A percentile compares a stretch with the other conserved stretches of the same genome.
Evolutionary conservation across 208 protist species (phyloP).

Genomic region (Novymonas esmeraldas): DNA sequence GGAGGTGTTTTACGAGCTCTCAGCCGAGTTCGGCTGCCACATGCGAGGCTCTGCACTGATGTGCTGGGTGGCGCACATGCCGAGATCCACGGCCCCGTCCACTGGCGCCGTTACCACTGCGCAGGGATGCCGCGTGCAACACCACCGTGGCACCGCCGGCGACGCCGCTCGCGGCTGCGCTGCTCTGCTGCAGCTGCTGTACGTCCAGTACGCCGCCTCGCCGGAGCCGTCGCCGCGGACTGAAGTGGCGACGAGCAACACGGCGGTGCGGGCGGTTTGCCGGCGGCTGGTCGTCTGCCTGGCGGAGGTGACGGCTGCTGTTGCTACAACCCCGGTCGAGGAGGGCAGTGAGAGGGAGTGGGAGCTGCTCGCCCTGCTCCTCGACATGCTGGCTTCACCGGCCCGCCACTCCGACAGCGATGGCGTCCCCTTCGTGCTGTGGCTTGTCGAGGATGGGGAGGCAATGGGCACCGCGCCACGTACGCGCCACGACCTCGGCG

Average conservation of each 20-base stretch:
- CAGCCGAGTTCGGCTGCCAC: neutral
- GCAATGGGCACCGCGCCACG: neutral
- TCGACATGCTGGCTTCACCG: neutral
- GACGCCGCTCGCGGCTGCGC: neutral
- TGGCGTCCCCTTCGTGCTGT: neutral
- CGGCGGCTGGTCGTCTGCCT: constrained; percentile 1
- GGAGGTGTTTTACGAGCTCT: neutral
- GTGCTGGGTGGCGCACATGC: neutral
- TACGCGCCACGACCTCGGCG: neutral
- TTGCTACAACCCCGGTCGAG: neutral
- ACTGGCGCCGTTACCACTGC: too few relatives aligned
- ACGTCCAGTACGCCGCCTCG: neutral
- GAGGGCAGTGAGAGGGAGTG: neutral
- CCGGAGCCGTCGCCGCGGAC: too few relatives aligned
- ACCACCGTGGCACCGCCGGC: neutral
- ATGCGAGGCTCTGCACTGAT: neutral
- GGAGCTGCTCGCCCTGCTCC: constrained; percentile 19
- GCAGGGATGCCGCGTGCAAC: neutral
- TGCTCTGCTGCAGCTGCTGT: constrained; percentile 10
- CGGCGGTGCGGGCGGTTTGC: too few relatives aligned
- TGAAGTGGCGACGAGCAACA: too few relatives aligned
- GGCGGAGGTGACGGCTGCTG: neutral
- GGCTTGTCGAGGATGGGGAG: constrained; percentile 1
- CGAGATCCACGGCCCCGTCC: neutral
- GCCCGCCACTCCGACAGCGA: too few relatives aligned